Percentiles rank a stretch among this genome's conserved stretches.
These are phyloP conservation scores for Scedosporium boydii DNA, from an alignment of 2,329 filamentous ascomycete genomes.

Conservation along the genomic window DNA sequence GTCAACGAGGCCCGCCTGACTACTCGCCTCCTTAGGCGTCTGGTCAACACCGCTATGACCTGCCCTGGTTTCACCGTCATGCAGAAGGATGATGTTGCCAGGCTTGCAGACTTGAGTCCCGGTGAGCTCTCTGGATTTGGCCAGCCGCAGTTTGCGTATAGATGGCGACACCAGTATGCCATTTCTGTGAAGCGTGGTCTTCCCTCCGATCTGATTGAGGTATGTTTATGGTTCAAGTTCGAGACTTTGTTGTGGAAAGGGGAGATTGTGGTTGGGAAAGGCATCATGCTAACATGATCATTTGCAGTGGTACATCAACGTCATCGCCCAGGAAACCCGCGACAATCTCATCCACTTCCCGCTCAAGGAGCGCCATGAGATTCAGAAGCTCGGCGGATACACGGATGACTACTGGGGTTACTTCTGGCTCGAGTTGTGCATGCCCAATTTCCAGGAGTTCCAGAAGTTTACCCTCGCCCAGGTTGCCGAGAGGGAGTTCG, in stretches of 20 bases:
- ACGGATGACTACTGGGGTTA: constrained; percentile 42
- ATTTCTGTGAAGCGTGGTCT: constrained; percentile 37
- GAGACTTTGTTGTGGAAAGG: background rate
- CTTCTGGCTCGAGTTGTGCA: constrained; percentile 38
- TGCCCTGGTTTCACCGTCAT: constrained; percentile 51
- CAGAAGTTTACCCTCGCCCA: constrained; percentile 39
- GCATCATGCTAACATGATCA: background rate
- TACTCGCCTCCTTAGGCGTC: constrained; percentile 41
- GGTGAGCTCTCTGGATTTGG: constrained; percentile 28
- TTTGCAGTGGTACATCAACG: constrained; percentile 44
- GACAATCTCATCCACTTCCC: constrained; percentile 27
- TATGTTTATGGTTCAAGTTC: constrained; percentile 21
- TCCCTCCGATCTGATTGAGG: constrained; percentile 45
- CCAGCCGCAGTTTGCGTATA: constrained; percentile 35
- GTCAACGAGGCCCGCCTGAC: constrained; percentile 36
- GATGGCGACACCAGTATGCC: constrained; percentile 44
- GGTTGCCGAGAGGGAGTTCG: constrained; percentile 35
- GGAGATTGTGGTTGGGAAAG: no score
- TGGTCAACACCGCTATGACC: constrained; percentile 40
- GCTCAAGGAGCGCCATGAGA: constrained; percentile 29
- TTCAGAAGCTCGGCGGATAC: constrained; percentile 21
- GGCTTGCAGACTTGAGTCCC: constrained; percentile 24
- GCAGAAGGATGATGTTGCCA: constrained; percentile 52
- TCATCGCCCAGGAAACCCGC: constrained; percentile 44
- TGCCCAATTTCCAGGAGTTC: constrained; percentile 29